Percentiles rank a stretch among this genome's conserved stretches.
These are phyloP conservation scores for Cyclostephanos tholiformis DNA, from an alignment of 108 stramenopile species.

Conservation along the genomic window DNA sequence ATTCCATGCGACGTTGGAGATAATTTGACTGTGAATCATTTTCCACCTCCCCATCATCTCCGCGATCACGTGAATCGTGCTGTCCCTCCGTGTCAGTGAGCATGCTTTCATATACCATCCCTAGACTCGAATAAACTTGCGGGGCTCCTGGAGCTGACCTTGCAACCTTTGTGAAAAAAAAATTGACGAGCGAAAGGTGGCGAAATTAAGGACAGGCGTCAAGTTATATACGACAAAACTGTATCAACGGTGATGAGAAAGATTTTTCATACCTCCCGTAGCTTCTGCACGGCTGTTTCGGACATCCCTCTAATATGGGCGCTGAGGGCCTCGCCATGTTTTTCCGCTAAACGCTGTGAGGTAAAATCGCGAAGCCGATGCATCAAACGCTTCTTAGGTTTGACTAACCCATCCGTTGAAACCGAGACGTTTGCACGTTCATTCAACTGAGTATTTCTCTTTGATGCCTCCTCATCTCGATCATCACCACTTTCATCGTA, in stretches of 20 bases:
- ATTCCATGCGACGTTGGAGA: slow-evolving; percentile 46
- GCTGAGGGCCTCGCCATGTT: slow-evolving; percentile 78
- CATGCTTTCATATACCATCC: slow-evolving; percentile 89
- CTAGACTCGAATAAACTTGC: slow-evolving; percentile 83
- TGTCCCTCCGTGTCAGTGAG: slow-evolving; percentile 49
- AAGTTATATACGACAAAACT: not conserved
- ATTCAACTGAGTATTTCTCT: not conserved
- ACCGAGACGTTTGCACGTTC: slow-evolving; percentile 9
- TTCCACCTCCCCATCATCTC: slow-evolving; percentile 2
- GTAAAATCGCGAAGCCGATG: slow-evolving; percentile 74
- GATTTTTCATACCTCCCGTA: slow-evolving; percentile 49
- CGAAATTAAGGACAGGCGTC: not conserved
- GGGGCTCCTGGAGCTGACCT: slow-evolving; percentile 81
- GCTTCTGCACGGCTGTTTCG: slow-evolving; percentile 61
- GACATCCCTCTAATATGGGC: slow-evolving; percentile 75
- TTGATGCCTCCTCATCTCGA: not conserved
- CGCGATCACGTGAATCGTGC: slow-evolving; percentile 5
- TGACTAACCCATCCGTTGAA: slow-evolving; percentile 14
- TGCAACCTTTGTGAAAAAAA: slow-evolving; percentile 27
- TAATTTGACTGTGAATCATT: slow-evolving; percentile 23
- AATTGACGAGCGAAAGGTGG: not conserved
- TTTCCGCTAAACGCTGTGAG: slow-evolving; percentile 68
- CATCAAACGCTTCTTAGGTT: slow-evolving; percentile 50
- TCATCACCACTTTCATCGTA: slow-evolving; percentile 8
- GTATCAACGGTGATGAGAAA: too few relatives aligned